These are phyloP conservation scores for Stephanodiscus triporus DNA, from an alignment of 108 stramenopile genomes.

Conservation along the genomic window DNA sequence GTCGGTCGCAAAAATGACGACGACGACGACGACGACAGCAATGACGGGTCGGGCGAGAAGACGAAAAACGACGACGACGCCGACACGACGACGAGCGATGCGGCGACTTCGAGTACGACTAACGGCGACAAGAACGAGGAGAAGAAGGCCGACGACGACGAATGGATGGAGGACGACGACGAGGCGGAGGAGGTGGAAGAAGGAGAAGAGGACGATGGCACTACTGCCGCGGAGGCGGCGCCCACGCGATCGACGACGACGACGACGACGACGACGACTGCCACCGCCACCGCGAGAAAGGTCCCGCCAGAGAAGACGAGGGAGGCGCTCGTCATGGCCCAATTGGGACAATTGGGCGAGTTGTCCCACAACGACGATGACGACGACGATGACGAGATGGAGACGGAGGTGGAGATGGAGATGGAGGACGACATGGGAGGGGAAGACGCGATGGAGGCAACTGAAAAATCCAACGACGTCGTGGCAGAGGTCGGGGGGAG, in stretches of 20 bases:
- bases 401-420: neutral
- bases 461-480: neutral
- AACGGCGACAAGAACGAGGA: neutral
- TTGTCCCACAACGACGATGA: neutral
- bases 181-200: neutral
- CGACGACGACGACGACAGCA: too few relatives aligned
- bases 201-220: too few relatives aligned
- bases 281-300: neutral
- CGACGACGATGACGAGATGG: neutral
- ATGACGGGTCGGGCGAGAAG: too few relatives aligned
- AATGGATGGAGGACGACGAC: neutral
- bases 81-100: neutral
- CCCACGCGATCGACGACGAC: neutral
- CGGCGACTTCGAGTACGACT: too few relatives aligned
- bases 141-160: neutral
- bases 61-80: too few relatives aligned
- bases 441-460: neutral
- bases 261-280: neutral
- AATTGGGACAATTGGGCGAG: neutral
- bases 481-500: neutral
- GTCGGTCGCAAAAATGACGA: too few relatives aligned
- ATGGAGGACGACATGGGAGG: neutral
- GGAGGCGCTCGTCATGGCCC: constrained; percentile 7
- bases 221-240: too few relatives aligned
- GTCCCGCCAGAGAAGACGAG: constrained; percentile 6